Base-by-base conservation (phyloP, 2,329 filamentous ascomycete genomes). In the Xylaria sp. region DNA sequence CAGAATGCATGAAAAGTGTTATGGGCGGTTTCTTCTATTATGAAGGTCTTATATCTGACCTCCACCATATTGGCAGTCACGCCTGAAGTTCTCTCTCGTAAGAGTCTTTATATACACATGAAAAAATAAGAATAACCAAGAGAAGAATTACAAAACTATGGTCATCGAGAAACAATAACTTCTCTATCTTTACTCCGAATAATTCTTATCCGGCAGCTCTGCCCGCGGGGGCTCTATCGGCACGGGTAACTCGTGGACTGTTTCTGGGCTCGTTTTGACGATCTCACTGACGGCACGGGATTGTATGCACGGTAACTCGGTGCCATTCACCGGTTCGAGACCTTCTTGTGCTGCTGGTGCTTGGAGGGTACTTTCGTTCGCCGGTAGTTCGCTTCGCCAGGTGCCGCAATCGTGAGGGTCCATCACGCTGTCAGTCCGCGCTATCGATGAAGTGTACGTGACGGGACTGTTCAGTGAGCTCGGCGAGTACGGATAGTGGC, bases 181-280 rank as follows among this genome's bases (percentile, higher is more conserved):
- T 30, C 23, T 30, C 23, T 30, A 30, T 42, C 4, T 39, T 42
- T 68, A 69, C 52, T n/a, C 55, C 49, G 63, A 62, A 59, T 66
- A 70, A 55, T 66, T 68, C 42, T 63, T 59, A 60, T 68, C 68
- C 49, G 68, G 68, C 44, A 70, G 59, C 30, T 70, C 68, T 13
- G 60, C 58, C 58, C 65, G 57, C 13, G 56, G 30, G 10, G 59
- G 59, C 11, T 63, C 61, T 4, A 68, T 64, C 8, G 65, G 66
- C 19, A 61, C 67, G 4, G 67, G 68, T 39, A 68, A 57, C 44
- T 69, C 67, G 44, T 69, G 60, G 39, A 66, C 64, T 63, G 64
- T 66, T 19, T 67, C 64, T 19, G 63, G 62, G 39, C 65, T 67
- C 6, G 63, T 55, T 8, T 65, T 66, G 39, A 64, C 61, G 37